Conservation (phyloP, 805 yeast species). For the Wickerhamomyces canadensis region DNA sequence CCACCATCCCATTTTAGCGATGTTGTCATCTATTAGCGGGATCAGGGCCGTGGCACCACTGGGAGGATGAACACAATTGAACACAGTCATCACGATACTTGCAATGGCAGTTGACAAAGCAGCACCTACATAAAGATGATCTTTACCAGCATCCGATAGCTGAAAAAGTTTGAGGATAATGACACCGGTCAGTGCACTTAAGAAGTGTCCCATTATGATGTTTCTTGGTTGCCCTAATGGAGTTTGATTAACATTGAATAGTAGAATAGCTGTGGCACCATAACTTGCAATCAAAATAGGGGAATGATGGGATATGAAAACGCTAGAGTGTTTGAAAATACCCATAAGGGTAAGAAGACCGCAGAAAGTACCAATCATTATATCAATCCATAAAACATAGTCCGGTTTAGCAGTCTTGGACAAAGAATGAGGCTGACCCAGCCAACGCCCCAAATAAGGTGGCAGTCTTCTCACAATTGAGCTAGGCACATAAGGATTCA, state of each 20-base stretch:
- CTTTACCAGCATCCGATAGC: slow-evolving; percentile 35
- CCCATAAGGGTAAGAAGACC: slow-evolving; percentile 43
- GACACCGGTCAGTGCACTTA: slow-evolving; percentile 48
- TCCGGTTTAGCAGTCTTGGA: slow-evolving; percentile 28
- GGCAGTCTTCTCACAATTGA: slow-evolving; percentile 31
- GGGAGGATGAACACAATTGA: slow-evolving; percentile 63
- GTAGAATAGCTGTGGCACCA: slow-evolving; percentile 59
- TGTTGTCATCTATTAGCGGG: slow-evolving; percentile 42
- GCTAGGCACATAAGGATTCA: slow-evolving; percentile 14
- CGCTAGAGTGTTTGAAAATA: slow-evolving; percentile 33
- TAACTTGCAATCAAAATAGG: slow-evolving; percentile 49
- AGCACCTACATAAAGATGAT: slow-evolving; percentile 51
- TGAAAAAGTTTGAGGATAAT: slow-evolving; percentile 49
- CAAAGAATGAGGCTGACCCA: slow-evolving; percentile 33
- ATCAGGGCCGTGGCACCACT: slow-evolving; percentile 66
- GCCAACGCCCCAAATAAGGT: slow-evolving; percentile 27
- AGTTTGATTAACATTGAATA: slow-evolving; percentile 47
- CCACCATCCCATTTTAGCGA: slow-evolving; percentile 59
- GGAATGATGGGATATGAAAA: slow-evolving; percentile 34
- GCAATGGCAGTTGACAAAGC: slow-evolving; percentile 51
- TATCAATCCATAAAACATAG: slow-evolving; percentile 40
- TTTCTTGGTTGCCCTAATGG: slow-evolving; percentile 67
- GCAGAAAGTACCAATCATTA: slow-evolving; percentile 38
- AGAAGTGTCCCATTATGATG: slow-evolving; percentile 49
- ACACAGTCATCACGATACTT: slow-evolving; percentile 46